Percentiles rank a stretch among this genome's conserved stretches.
Evolutionary conservation across 1,284 basidiomycete genomes (phyloP).

Genomic region (Cystobasidiaceae sp.): DNA sequence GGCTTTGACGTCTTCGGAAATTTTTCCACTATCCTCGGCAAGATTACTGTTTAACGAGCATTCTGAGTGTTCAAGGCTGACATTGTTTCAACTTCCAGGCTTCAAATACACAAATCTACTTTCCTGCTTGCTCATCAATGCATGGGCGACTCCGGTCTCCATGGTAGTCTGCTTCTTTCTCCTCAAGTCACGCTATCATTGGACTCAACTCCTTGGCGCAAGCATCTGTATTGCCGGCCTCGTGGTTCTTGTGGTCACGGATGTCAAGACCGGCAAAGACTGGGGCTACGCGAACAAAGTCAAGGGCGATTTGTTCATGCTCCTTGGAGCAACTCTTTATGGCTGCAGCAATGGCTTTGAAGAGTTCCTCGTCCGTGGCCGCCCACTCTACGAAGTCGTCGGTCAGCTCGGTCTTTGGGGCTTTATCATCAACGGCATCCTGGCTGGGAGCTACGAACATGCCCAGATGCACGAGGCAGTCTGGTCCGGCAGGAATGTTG

Average conservation of each 20-base stretch:
- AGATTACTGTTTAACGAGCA: too few species aligned
- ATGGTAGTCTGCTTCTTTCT: slow-evolving; percentile 74
- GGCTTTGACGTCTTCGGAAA: slow-evolving; percentile 23
- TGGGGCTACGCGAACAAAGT: slow-evolving; percentile 39
- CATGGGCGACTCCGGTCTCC: slow-evolving; percentile 80
- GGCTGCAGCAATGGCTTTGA: slow-evolving; percentile 81
- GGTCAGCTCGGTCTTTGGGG: slow-evolving; percentile 73
- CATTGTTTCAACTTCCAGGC: slow-evolving; percentile 75
- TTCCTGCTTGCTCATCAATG: slow-evolving; percentile 79
- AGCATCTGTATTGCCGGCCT: slow-evolving; percentile 67
- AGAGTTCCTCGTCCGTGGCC: slow-evolving; percentile 71
- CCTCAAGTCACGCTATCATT: slow-evolving; percentile 70
- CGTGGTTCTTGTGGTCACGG: slow-evolving; percentile 51
- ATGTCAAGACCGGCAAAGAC: slow-evolving; percentile 41
- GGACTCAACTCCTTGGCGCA: slow-evolving; percentile 69
- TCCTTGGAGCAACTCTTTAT: slow-evolving; percentile 69
- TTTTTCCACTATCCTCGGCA: slow-evolving; percentile 19
- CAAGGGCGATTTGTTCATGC: slow-evolving; percentile 78
- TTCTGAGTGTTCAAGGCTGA: slow-evolving; percentile 58
- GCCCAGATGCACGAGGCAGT: slow-evolving; percentile 57
- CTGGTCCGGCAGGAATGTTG: slow-evolving; percentile 67
- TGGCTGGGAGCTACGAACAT: slow-evolving; percentile 70
- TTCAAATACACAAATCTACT: slow-evolving; percentile 78
- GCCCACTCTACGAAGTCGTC: slow-evolving; percentile 64
- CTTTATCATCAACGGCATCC: slow-evolving; percentile 65